phyloP scores from a whole-genome alignment of 108 stramenopile genomes.

The Cyclotella distinguenda region DNA sequence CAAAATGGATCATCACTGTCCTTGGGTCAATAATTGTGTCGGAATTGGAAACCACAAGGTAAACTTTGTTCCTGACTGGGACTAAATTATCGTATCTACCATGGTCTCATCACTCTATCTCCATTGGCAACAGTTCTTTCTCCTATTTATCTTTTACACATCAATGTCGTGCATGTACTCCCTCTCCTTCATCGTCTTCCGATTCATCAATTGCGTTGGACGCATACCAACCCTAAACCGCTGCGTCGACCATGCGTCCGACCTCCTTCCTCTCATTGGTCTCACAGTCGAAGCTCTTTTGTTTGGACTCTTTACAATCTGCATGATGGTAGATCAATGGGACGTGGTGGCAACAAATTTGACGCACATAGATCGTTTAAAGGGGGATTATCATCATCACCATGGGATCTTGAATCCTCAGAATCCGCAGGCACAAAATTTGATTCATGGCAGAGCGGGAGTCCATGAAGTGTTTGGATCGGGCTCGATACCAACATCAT shows the following conservation, averaged over 20 bases:
- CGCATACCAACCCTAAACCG: constrained; percentile 20
- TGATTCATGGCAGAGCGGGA: constrained; percentile 14
- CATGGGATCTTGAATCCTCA: constrained; percentile 22
- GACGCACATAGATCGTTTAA: constrained; percentile 97
- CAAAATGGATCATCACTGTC: constrained; percentile 95
- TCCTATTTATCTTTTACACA: constrained; percentile 97
- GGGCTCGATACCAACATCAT: neutral
- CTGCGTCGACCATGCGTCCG: constrained; percentile 75
- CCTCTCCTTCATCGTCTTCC: constrained; percentile 61
- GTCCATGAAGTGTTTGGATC: constrained; percentile 80
- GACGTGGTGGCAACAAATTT: constrained; percentile 86
- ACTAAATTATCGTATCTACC: neutral
- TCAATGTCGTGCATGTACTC: constrained; percentile 86
- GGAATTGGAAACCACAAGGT: constrained; percentile 98
- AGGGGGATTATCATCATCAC: constrained; percentile 55
- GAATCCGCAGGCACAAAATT: constrained; percentile 23
- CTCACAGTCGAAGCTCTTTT: constrained; percentile 79
- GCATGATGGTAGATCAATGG: constrained; percentile 98
- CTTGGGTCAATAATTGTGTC: constrained; percentile 99
- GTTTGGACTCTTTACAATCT: constrained; percentile 97
- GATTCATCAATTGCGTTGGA: constrained; percentile 72
- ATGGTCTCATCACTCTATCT: neutral
- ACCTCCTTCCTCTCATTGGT: constrained; percentile 66
- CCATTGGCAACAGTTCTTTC: constrained; percentile 69
- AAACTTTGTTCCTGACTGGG: neutral